Conservation (phyloP, 495 filamentous ascomycete species). For the Hypoxylon lienhwacheense region DNA sequence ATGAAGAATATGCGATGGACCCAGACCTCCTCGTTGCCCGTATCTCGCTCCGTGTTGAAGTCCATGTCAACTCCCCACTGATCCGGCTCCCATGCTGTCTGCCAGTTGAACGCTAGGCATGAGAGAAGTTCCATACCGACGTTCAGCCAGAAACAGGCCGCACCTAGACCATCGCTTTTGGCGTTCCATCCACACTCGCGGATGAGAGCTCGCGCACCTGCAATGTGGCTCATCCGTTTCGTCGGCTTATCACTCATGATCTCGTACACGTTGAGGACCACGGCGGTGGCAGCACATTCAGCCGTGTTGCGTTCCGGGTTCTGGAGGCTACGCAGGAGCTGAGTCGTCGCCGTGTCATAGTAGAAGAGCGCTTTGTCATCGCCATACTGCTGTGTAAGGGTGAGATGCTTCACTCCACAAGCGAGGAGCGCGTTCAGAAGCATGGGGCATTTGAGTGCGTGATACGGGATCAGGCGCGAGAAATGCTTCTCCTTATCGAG, state of each 20-base stretch:
- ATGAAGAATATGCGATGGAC: slow-evolving; percentile 87
- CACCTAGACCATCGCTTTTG: slow-evolving; percentile 73
- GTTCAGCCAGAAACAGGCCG: slow-evolving; percentile 94
- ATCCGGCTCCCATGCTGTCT: slow-evolving; percentile 87
- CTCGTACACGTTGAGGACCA: slow-evolving; percentile 89
- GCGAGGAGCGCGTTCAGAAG: slow-evolving; percentile 89
- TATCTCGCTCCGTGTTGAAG: slow-evolving; percentile 49
- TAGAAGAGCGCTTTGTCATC: slow-evolving; percentile 79
- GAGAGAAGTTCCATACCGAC: slow-evolving; percentile 85
- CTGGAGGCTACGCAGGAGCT: slow-evolving; percentile 71
- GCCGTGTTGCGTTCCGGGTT: slow-evolving; percentile 81
- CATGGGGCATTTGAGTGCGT: slow-evolving; percentile 82
- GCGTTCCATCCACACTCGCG: slow-evolving; percentile 92
- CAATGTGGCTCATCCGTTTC: slow-evolving; percentile 83
- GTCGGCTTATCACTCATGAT: slow-evolving; percentile 78
- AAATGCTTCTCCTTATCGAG: slow-evolving; percentile 91
- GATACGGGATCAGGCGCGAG: slow-evolving; percentile 75
- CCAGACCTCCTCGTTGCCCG: slow-evolving; percentile 80
- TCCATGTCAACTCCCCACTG: slow-evolving; percentile 89
- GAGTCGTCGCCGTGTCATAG: slow-evolving; percentile 77
- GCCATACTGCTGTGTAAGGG: slow-evolving; percentile 69
- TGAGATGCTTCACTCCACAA: slow-evolving; percentile 82
- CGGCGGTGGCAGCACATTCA: slow-evolving; percentile 85
- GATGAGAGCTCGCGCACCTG: slow-evolving; percentile 83
- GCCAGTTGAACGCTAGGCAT: slow-evolving; percentile 86